Evolutionary conservation across 192 early-diverging fungal genomes (phyloP).

Genomic region (Haplosporangium gracile): DNA sequence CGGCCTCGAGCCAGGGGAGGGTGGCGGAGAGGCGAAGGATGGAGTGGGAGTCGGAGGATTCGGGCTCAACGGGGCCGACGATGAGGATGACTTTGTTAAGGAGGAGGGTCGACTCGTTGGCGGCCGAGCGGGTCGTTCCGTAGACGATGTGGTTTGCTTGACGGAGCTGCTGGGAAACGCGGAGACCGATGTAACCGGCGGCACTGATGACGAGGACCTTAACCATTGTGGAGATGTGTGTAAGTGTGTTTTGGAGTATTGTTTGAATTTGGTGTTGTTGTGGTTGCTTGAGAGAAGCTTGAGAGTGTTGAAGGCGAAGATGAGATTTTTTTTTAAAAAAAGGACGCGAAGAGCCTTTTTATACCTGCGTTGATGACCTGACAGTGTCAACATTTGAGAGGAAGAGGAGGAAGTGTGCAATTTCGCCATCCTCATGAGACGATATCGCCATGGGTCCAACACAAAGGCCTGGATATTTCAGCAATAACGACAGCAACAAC

Average conservation of each 20-base stretch:
- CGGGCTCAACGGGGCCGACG: slow-evolving; percentile 20
- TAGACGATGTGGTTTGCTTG: slow-evolving; percentile 54
- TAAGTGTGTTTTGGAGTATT: neutral
- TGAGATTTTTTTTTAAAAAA: neutral
- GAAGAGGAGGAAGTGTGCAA: neutral
- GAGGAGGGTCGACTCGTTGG: slow-evolving; percentile 28
- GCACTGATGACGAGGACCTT: slow-evolving; percentile 59
- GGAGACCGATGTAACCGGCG: slow-evolving; percentile 54
- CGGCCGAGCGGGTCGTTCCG: slow-evolving; percentile 37
- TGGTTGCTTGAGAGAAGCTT: neutral
- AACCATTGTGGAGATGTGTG: slow-evolving; percentile 34
- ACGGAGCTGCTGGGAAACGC: slow-evolving; percentile 46
- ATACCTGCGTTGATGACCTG: neutral
- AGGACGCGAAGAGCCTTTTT: neutral
- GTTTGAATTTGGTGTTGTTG: neutral
- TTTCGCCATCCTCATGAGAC: neutral
- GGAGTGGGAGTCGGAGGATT: neutral
- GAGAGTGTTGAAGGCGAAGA: neutral
- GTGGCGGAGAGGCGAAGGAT: neutral
- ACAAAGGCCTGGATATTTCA: neutral
- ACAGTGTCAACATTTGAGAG: no score
- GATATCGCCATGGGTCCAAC: neutral
- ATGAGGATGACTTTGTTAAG: slow-evolving; percentile 52
- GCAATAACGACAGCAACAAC: neutral
- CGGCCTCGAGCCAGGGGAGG: slow-evolving; percentile 20